Evolutionary conservation across 352 stramenopile species (phyloP), one percentile per base, ranked within the genome.

Genomic region (Phytopythium mirpurense): DNA sequence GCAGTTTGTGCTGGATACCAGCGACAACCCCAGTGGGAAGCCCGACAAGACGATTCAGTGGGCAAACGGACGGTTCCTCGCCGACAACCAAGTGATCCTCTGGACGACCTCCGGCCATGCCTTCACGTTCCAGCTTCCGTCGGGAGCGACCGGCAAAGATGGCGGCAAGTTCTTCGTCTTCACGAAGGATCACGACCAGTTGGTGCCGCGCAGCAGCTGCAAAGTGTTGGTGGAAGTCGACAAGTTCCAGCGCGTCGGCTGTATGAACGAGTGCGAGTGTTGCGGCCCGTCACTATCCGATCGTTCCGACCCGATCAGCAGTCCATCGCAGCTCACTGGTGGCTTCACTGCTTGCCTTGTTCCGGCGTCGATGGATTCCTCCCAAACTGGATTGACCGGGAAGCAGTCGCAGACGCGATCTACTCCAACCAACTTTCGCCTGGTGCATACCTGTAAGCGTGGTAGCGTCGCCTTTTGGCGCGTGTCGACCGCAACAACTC

Each of bases 141-240:
- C 5, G n/a, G 31, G 64, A 68, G 23, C 45, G 44, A 67, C 59
- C 10, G 59, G 41, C 29, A 66, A 52, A 10, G 23, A 43, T 42
- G 60, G 50, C 11, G 78, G 81, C 0, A 85, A 90, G 42, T 65
- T 92, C 44, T 88, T 90, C 18, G 72, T 89, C n/a, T 89, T 94
- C 44, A 91, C 82, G 8, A 89, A 92, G 57, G 77, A 84, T 36
- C 68, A 88, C 57, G 81, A 92, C 38, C 81, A 92, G 51, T 71
- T 92, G 23, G 81, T 92, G 5, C 81, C 81, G n/a, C 67, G 81
- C 29, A 88, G 78, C 29, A 84, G 83, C 49, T 82, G 78, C 36
- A 90, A 88, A 47, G 59, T 43, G 7, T 53, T 92, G 44, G 62
- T 62, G 11, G 52, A 69, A 14, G 76, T 90, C 51, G 59, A 85